These are phyloP conservation scores for Blechomonas ayalai DNA, from an alignment of 208 protist genomes.

Conservation along the genomic window DNA sequence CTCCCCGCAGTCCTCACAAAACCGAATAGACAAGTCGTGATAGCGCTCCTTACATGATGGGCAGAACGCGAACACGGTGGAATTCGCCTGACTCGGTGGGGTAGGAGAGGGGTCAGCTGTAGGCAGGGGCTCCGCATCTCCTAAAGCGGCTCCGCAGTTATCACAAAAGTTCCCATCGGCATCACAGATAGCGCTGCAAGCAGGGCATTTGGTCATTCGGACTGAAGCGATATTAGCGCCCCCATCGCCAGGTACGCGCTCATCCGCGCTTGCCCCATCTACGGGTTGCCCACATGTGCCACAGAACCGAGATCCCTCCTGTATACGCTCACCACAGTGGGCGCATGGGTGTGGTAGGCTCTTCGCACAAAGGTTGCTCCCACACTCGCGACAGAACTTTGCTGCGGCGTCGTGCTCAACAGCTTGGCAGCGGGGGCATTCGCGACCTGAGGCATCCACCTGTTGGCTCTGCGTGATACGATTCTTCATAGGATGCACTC, in stretches of 20 bases:
- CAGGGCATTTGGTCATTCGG: constrained; percentile 45
- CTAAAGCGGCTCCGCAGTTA: constrained; percentile 71
- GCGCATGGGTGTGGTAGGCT: constrained; percentile 33
- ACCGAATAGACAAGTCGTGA: constrained; percentile 33
- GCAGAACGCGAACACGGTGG: no score
- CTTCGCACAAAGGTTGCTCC: constrained; percentile 28
- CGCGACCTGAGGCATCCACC: constrained; percentile 20
- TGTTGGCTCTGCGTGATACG: constrained; percentile 33
- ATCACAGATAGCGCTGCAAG: constrained; percentile 63
- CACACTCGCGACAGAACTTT: constrained; percentile 84
- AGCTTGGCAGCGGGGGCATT: constrained; percentile 45
- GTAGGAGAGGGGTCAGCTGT: not conserved
- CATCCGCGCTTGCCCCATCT: constrained; percentile 24
- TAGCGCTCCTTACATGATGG: constrained; percentile 33
- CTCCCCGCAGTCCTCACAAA: constrained; percentile 79
- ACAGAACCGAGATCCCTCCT: constrained; percentile 75
- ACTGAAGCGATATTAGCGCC: constrained; percentile 39
- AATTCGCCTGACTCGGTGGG: no score
- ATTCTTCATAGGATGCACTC: constrained; percentile 32
- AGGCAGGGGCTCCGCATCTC: constrained; percentile 18
- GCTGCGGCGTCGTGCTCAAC: constrained; percentile 73
- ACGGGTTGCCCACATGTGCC: constrained; percentile 70
- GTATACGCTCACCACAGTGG: constrained; percentile 59
- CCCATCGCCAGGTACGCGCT: constrained; percentile 30
- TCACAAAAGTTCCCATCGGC: constrained; percentile 84